phyloP scores from a whole-genome alignment of 1,284 basidiomycete genomes.

The Leccinum subatratum region DNA sequence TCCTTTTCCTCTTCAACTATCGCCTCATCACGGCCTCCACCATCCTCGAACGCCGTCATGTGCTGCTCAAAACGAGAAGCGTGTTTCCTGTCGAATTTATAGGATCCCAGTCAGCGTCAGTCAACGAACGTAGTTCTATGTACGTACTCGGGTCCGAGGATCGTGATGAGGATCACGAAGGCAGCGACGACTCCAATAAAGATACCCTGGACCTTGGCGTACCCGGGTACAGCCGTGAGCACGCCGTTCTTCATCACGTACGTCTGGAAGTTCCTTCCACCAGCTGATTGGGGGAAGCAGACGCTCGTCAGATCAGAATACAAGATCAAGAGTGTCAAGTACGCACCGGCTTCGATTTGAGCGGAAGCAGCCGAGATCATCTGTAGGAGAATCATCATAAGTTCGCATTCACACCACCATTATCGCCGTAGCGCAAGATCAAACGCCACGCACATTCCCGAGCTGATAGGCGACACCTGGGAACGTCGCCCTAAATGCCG shows the following conservation, averaged over 20 bases:
- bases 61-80: constrained; percentile 79
- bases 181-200: constrained; percentile 74
- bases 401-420: background rate
- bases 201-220: constrained; percentile 83
- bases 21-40: constrained; percentile 51
- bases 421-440: background rate
- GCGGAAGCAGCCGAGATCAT: constrained; percentile 87
- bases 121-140: background rate
- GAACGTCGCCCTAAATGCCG: constrained; percentile 91
- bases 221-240: constrained; percentile 60
- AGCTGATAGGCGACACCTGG: constrained; percentile 89
- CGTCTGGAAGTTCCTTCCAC: constrained; percentile 55
- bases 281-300: constrained; percentile 38
- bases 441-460: constrained; percentile 49
- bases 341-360: constrained; percentile 88
- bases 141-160: constrained; percentile 71
- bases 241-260: constrained; percentile 47
- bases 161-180: constrained; percentile 63
- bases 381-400: constrained; percentile 29
- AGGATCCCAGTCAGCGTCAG: background rate
- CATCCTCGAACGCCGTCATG: constrained; percentile 75
- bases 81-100: constrained; percentile 52
- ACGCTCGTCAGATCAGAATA: constrained; percentile 1
- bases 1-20: constrained; percentile 13
- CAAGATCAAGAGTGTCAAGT: constrained; percentile 77